Base-by-base conservation (phyloP, 257 asterid genomes). In the Osmanthus fragrans region DNA sequence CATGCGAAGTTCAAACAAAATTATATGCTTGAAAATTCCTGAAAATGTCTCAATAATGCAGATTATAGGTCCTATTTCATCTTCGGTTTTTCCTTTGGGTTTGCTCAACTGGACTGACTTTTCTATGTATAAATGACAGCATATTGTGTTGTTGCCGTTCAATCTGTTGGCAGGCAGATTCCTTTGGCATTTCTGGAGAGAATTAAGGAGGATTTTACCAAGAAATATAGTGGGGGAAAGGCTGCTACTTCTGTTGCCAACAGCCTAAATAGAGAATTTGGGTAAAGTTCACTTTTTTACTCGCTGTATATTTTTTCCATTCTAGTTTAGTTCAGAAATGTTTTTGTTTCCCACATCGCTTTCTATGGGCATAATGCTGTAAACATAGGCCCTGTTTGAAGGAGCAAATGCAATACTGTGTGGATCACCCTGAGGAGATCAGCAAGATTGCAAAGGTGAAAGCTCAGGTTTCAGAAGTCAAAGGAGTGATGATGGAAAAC, bases 401-500 rank as follows among this genome's bases (percentile, higher is more conserved):
- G 30, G 68, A 60, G 68, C 68, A 60, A 23, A 60, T 60, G 68
- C 29, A 60, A 1, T 60, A 60, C 68, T 23, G 68, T 23, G 30
- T 60, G 68, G 68, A 60, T 60, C 68, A 60, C 23, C 68, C 68
- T 8, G 68, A 60, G 30, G 68, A 23, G 30, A 60, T 60, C 15
- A 60, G 30, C 68, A 60, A 23, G 30, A 18, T 60, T 21, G 68
- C 4, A n/a, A 60, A 23, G 30, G 68, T 60, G 27, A 8, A 60
- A 25, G 68, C 68, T 21, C 68, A 60, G 68, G 68, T 60, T 23
- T n/a, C 68, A n/a, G 68, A 60, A 60, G 68, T 60, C 29, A 29
- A 15, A n/a, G 72, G 42, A 15, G 42, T 67, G 42, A 30, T 34
- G 37, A 34, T 67, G 42, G 25, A 16, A 67, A 67, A 29, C 42